A percentile compares a stretch with the other conserved stretches of the same genome.
Evolutionary conservation across 306 rosid species (phyloP).

Genomic region (Castanea crenata): DNA sequence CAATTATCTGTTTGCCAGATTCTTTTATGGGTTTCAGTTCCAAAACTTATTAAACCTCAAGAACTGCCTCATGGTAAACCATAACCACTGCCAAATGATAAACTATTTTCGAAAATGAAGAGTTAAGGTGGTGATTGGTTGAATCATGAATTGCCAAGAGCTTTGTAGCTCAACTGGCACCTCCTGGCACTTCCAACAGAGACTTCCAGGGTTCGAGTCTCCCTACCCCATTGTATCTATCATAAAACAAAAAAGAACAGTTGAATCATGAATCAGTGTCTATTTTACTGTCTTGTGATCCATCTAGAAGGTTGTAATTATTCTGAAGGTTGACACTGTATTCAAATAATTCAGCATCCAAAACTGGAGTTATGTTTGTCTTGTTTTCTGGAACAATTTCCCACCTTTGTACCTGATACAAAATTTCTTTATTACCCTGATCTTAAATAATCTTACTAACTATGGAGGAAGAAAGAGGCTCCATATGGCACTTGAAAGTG

Average conservation of each 20-base stretch:
- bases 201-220: too few relatives aligned
- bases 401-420: too few relatives aligned
- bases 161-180: too few relatives aligned
- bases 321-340: too few relatives aligned
- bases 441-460: neutral
- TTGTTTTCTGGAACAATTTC: too few relatives aligned
- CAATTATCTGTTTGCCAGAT: neutral
- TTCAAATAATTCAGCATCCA: neutral
- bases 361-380: neutral
- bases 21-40: neutral
- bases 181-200: too few relatives aligned
- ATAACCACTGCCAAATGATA: neutral
- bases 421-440: too few relatives aligned
- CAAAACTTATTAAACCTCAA: neutral
- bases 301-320: neutral
- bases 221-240: too few relatives aligned
- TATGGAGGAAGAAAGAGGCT: neutral
- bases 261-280: neutral
- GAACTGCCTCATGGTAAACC: neutral
- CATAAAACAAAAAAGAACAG: neutral
- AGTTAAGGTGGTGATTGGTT: neutral
- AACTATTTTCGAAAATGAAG: neutral
- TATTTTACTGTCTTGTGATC: neutral
- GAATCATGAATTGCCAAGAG: too few relatives aligned
- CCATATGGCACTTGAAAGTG: conserved; percentile 8